phyloP scores from a whole-genome alignment of 495 filamentous ascomycete species.

The Podospora pseudoanserina region DNA sequence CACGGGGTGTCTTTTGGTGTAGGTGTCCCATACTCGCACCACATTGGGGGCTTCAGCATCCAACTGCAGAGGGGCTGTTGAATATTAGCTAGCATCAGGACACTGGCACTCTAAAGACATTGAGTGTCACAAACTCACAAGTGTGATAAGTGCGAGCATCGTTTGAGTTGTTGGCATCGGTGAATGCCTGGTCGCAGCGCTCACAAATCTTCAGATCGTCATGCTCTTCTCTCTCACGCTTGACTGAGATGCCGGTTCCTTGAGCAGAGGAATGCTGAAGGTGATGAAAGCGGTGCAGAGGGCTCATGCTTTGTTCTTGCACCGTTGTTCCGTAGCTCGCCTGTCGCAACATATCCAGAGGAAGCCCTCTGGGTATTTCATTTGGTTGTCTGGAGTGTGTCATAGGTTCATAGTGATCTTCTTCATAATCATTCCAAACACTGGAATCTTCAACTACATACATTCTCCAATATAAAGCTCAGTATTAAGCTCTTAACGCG shows the following conservation, averaged over 20 bases:
- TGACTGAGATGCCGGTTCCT: background rate
- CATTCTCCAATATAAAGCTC: background rate
- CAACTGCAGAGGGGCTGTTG: background rate
- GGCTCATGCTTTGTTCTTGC: background rate
- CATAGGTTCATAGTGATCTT: background rate
- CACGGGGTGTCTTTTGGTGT: background rate
- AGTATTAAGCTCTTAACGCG: background rate
- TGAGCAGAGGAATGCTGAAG: background rate
- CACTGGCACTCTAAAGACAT: background rate
- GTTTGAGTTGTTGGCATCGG: background rate
- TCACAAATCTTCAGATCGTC: background rate
- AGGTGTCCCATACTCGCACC: background rate
- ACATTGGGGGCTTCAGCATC: background rate
- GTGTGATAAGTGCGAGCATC: background rate
- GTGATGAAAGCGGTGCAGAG: background rate
- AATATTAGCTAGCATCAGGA: background rate
- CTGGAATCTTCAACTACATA: background rate
- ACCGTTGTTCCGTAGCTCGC: background rate
- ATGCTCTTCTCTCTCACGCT: background rate
- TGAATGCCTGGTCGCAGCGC: background rate
- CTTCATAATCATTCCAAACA: background rate
- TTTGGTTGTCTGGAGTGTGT: background rate
- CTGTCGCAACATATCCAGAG: background rate
- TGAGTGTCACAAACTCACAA: background rate
- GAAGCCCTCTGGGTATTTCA: background rate